Evolutionary conservation across 1,284 basidiomycete genomes (phyloP).

Genomic region (Schizophyllum amplum): DNA sequence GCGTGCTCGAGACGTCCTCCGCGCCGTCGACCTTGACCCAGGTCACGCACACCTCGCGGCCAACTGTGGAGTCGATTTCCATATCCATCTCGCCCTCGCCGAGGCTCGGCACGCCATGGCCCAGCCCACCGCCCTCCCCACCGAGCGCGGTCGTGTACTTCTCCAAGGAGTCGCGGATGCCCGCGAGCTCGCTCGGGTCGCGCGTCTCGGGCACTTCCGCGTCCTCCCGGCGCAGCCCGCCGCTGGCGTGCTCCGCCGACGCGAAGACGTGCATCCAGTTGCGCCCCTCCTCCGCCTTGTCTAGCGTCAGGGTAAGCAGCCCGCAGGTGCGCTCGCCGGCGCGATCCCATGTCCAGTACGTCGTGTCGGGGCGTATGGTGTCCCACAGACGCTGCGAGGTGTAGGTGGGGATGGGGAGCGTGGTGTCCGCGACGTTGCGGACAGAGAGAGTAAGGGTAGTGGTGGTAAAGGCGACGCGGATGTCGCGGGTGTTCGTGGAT

Average conservation of each 20-base stretch:
- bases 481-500: constrained; percentile 51
- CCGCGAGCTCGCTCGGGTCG: constrained; percentile 73
- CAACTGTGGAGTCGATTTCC: constrained; percentile 68
- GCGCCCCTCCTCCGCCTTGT: constrained; percentile 73
- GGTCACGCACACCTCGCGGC: constrained; percentile 48
- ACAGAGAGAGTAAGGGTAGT: constrained; percentile 62
- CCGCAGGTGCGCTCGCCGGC: constrained; percentile 60
- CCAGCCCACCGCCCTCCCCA: constrained; percentile 51
- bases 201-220: constrained; percentile 84
- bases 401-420: constrained; percentile 41
- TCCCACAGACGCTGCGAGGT: constrained; percentile 69
- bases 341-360: constrained; percentile 86
- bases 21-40: constrained; percentile 50
- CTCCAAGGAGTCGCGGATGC: constrained; percentile 74
- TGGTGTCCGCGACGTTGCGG: constrained; percentile 27
- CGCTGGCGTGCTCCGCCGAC: constrained; percentile 25
- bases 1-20: constrained; percentile 25
- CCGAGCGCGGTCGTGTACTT: constrained; percentile 70
- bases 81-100: constrained; percentile 80
- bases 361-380: constrained; percentile 56
- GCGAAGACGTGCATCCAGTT: constrained; percentile 84
- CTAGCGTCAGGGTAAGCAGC: constrained; percentile 74
- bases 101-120: constrained; percentile 62
- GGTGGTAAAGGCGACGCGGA: constrained; percentile 60
- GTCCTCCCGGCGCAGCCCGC: constrained; percentile 33